A percentile compares a stretch with the other conserved stretches of the same genome.
phyloP scores from a whole-genome alignment of 495 filamentous ascomycete species.

The Aspergillus haitiensis region DNA sequence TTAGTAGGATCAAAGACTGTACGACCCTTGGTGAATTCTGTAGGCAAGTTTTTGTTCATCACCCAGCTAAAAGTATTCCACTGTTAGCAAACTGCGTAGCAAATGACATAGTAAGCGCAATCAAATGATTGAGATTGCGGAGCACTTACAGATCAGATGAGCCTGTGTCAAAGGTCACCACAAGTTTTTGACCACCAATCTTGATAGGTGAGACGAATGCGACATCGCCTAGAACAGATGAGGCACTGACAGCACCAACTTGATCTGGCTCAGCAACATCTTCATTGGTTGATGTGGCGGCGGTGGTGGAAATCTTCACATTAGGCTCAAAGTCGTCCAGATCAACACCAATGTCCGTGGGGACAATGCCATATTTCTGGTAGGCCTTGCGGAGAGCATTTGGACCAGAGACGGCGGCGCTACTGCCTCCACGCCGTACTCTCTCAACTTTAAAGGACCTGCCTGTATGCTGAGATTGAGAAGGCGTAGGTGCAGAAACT shows the following conservation, averaged over 20 bases:
- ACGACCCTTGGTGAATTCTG: slow-evolving; percentile 48
- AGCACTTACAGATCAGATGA: slow-evolving; percentile 71
- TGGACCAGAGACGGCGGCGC: slow-evolving; percentile 51
- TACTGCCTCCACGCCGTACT: slow-evolving; percentile 52
- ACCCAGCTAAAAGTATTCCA: slow-evolving; percentile 58
- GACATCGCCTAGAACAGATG: slow-evolving; percentile 59
- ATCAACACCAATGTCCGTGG: slow-evolving; percentile 30
- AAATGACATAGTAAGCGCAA: too few species aligned
- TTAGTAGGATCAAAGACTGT: slow-evolving; percentile 61
- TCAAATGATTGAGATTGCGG: too few species aligned
- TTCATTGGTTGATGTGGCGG: slow-evolving; percentile 22
- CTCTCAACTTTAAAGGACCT: slow-evolving; percentile 61
- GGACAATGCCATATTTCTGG: slow-evolving; percentile 58
- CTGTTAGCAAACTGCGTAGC: slow-evolving; percentile 8
- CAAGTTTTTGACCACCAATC: slow-evolving; percentile 72
- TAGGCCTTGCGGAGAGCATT: slow-evolving; percentile 61
- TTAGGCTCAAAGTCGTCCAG: slow-evolving; percentile 40
- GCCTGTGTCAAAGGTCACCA: slow-evolving; percentile 81
- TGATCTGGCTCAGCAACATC: slow-evolving; percentile 31
- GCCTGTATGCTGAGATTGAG: slow-evolving; percentile 28
- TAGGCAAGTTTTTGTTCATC: slow-evolving; percentile 64
- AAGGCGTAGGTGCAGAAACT: slow-evolving; percentile 34
- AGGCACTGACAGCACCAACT: slow-evolving; percentile 59
- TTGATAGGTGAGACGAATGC: slow-evolving; percentile 71
- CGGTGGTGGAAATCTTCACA: slow-evolving; percentile 24